Conservation (phyloP, 1,284 basidiomycete species). For the Moesziomyces antarcticus region DNA sequence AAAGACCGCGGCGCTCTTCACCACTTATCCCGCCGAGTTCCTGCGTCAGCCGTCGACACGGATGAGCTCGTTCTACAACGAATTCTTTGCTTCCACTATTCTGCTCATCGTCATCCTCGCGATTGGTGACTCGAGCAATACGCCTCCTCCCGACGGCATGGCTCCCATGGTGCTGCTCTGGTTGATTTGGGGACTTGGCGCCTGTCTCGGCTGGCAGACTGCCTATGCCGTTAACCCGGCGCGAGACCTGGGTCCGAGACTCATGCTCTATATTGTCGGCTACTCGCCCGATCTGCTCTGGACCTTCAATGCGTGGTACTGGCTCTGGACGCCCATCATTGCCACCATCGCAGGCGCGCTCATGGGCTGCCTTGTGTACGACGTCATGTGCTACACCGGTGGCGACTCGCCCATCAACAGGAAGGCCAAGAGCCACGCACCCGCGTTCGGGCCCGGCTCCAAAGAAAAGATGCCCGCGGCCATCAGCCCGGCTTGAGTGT, state of each 20-base stretch:
- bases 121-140: conserved; percentile 68
- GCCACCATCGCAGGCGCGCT: conserved; percentile 63
- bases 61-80: conserved; percentile 52
- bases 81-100: conserved; percentile 55
- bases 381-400: conserved; percentile 68
- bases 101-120: conserved; percentile 57
- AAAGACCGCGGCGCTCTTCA: conserved; percentile 76
- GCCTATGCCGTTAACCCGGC: conserved; percentile 76
- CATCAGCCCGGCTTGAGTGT: conserved; percentile 28
- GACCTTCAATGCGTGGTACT: conserved; percentile 75
- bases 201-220: conserved; percentile 74
- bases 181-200: conserved; percentile 73
- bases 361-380: conserved; percentile 67
- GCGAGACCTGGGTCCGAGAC: conserved; percentile 75
- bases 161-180: conserved; percentile 74
- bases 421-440: conserved; percentile 9
- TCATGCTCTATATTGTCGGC: conserved; percentile 75
- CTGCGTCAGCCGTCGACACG: conserved; percentile 43
- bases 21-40: conserved; percentile 72
- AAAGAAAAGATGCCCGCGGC: conserved; percentile 49
- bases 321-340: conserved; percentile 77
- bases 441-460: conserved; percentile 12
- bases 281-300: conserved; percentile 71
- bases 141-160: conserved; percentile 72
- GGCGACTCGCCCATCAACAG: conserved; percentile 64